Evolutionary conservation across 345 rosid genomes (phyloP), one percentile per base, ranked within the genome.

Genomic region (Lepidium africanum): DNA sequence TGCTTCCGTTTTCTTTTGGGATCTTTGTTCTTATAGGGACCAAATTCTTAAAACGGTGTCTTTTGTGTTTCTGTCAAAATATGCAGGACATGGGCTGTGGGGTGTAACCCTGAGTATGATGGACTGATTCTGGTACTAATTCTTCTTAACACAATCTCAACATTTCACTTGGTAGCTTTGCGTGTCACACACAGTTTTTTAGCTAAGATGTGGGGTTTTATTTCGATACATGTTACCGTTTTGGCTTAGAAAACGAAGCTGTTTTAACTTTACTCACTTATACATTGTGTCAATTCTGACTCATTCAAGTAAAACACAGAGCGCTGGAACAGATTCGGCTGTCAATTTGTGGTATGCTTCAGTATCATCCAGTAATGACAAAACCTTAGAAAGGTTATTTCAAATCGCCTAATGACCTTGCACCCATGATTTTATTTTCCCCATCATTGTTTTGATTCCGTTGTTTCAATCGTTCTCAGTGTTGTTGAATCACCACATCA

Each of bases 1-100:
- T 63, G 53, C 27, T 43, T 58, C 33, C 6, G 50, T 59, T 67
- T 74, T 63, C 63, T 14, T 19, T 7, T 17, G n/a, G 47, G 7
- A 59, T 57, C 21, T 51, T 50, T 45, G 40, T 61, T 71, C 30
- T 72, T 39, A 23, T 48, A 12, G 30, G 16, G 32, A 12, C 41
- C 15, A 48, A 51, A 37, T 6, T 3, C 35, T 16, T 58, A 39
- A 53, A 60, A 56, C 21, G 46, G 45, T 53, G 25, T 59, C 15
- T 35, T 40, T 17, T 67, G 19, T 71, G 71, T 43, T 21, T 19
- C 30, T 32, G 63, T 67, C 42, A 52, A 41, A 49, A 70, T 37
- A 30, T 73, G 77, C 87, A 90, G 98, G 98, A 81, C 97, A 27
- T 90, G 98, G 91, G 81, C 95, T 71, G 87, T 90, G 58, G 80